Conservation (phyloP, 2,329 filamentous ascomycete species). For the Penicillium verrucosum region DNA sequence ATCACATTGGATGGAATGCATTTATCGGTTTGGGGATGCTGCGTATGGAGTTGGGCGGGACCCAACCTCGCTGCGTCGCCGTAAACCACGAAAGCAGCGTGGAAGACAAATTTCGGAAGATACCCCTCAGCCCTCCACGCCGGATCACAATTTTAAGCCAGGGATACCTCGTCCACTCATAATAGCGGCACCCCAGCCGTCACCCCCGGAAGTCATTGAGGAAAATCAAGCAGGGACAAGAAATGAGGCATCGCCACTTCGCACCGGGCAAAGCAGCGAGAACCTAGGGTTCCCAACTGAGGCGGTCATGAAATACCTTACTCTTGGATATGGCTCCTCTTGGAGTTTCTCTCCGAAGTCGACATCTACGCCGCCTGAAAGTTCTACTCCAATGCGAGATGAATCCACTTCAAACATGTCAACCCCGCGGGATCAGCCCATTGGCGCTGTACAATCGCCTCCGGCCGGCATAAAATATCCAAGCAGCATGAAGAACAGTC, state of each 20-base stretch:
- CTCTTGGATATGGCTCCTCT: constrained; percentile 48
- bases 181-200: constrained; percentile 20
- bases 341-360: constrained; percentile 43
- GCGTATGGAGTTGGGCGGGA: constrained; percentile 83
- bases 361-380: constrained; percentile 23
- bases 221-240: constrained; percentile 14
- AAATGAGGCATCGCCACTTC: constrained; percentile 15
- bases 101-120: constrained; percentile 17
- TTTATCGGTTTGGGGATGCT: constrained; percentile 78
- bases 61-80: constrained; percentile 62
- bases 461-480: background rate
- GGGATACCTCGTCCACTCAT: constrained; percentile 47
- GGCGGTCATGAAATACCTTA: constrained; percentile 49
- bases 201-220: constrained; percentile 13
- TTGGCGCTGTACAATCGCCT: background rate
- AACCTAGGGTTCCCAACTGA: constrained; percentile 40
- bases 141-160: constrained; percentile 32
- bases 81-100: constrained; percentile 35
- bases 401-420: constrained; percentile 2
- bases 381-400: constrained; percentile 26
- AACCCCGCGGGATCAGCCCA: background rate
- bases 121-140: constrained; percentile 12
- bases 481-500: background rate
- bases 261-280: constrained; percentile 24
- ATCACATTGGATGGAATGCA: constrained; percentile 81